Conservation (phyloP, 192 early-diverging fungal genomes). For the Mortierella alpina region DNA sequence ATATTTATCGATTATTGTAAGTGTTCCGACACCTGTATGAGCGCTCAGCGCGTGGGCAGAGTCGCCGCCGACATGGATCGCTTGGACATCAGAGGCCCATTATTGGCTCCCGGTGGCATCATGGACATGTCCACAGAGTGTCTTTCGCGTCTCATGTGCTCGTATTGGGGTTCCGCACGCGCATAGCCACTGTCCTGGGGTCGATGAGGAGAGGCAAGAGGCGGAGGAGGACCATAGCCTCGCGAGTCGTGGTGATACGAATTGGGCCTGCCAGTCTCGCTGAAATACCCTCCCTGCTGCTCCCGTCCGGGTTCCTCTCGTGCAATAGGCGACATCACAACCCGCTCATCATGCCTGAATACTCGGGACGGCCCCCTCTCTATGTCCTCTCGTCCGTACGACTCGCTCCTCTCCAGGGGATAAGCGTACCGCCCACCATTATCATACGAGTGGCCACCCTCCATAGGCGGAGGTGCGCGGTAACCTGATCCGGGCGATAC, state of each 20-base stretch:
- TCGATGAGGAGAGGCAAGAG: neutral
- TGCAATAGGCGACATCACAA: conserved; percentile 14
- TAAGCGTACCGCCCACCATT: conserved; percentile 10
- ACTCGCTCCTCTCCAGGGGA: conserved; percentile 5
- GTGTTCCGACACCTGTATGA: too few relatives aligned
- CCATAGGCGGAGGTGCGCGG: neutral
- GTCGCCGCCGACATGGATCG: conserved; percentile 1
- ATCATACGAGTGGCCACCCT: conserved; percentile 13
- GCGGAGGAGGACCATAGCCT: neutral
- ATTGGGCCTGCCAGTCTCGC: conserved; percentile 18
- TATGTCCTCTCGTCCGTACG: conserved; percentile 11
- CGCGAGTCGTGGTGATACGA: conserved; percentile 3
- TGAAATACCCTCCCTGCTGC: conserved; percentile 14
- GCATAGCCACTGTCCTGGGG: neutral
- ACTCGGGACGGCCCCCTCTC: neutral
- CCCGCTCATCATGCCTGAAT: conserved; percentile 17
- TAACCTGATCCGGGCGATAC: conserved; percentile 13
- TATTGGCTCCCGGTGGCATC: neutral
- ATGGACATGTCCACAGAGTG: conserved; percentile 26
- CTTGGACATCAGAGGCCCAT: conserved; percentile 6
- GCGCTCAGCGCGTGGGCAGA: conserved; percentile 3
- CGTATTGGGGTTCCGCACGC: neutral
- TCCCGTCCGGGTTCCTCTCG: conserved; percentile 13
- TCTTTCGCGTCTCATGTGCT: conserved; percentile 4
- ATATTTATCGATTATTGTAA: too few relatives aligned